Conservation (phyloP, 139 green algal genomes). For the Volvox africanus region DNA sequence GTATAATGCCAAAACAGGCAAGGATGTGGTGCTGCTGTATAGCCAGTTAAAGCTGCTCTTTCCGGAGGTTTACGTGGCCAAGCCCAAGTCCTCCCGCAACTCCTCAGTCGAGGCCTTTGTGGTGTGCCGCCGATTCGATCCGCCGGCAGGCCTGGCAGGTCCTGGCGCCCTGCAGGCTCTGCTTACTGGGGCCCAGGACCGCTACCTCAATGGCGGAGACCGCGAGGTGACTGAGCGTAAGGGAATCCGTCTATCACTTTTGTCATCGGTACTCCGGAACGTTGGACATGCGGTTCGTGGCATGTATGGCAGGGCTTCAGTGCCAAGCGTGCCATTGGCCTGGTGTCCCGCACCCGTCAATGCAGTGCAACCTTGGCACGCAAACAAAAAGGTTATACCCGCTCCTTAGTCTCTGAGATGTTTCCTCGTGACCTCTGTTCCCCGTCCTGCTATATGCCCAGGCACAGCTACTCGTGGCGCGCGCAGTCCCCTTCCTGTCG, state of each 20-base stretch:
- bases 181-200: not conserved
- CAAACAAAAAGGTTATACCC: too few relatives aligned
- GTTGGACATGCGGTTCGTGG: too few relatives aligned
- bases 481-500: conserved; percentile 90
- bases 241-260: too few relatives aligned
- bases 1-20: conserved; percentile 61
- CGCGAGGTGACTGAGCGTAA: not conserved
- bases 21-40: conserved; percentile 94
- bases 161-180: conserved; percentile 17
- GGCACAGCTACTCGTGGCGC: conserved; percentile 41
- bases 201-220: not conserved
- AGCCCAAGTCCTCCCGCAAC: conserved; percentile 95
- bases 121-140: conserved; percentile 89
- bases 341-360: too few relatives aligned
- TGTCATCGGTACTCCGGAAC: too few relatives aligned
- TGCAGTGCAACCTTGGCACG: too few relatives aligned
- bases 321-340: too few relatives aligned
- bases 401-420: too few relatives aligned
- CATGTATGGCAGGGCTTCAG: too few relatives aligned
- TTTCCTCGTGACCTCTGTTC: too few relatives aligned
- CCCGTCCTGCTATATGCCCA: not conserved
- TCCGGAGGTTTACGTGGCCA: conserved; percentile 90
- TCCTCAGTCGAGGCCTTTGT: conserved; percentile 97
- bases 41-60: conserved; percentile 95
- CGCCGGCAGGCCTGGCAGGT: conserved; percentile 76